These are phyloP conservation scores for Casuarina cunninghamiana DNA, from an alignment of 306 rosid genomes.

Conservation along the genomic window DNA sequence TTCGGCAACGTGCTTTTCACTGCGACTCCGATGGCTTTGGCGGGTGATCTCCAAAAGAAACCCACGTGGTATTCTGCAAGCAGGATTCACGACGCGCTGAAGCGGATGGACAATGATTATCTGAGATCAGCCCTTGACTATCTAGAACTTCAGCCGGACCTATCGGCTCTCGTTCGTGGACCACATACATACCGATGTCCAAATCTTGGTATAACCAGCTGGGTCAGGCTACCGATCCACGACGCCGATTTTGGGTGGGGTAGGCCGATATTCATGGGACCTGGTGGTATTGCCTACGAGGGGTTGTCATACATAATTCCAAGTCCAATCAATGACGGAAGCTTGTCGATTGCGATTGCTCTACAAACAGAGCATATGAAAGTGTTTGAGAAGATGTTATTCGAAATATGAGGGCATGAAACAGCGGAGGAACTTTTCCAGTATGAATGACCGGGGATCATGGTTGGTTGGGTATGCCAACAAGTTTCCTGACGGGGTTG, in stretches of 20 bases:
- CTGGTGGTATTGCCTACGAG: slow-evolving; percentile 82
- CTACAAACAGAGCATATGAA: slow-evolving; percentile 65
- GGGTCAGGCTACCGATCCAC: slow-evolving; percentile 82
- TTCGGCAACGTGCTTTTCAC: slow-evolving; percentile 90
- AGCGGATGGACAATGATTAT: slow-evolving; percentile 65
- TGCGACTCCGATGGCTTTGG: slow-evolving; percentile 64
- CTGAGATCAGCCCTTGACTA: slow-evolving; percentile 80
- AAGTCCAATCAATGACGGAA: slow-evolving; percentile 62
- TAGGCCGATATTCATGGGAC: slow-evolving; percentile 91
- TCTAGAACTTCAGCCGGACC: slow-evolving; percentile 80
- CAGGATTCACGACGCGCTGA: slow-evolving; percentile 62
- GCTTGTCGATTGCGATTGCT: slow-evolving; percentile 58
- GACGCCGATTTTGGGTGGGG: slow-evolving; percentile 99
- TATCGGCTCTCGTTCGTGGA: slow-evolving; percentile 77
- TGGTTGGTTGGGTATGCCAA: slow-evolving; percentile 12
- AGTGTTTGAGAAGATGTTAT: slow-evolving; percentile 50
- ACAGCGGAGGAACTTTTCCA: neutral
- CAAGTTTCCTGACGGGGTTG: slow-evolving; percentile 25
- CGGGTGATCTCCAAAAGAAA: slow-evolving; percentile 64
- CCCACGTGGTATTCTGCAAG: slow-evolving; percentile 84
- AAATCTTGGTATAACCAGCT: slow-evolving; percentile 84
- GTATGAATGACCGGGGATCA: neutral
- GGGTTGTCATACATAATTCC: slow-evolving; percentile 72
- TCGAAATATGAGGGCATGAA: slow-evolving; percentile 42
- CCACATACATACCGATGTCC: slow-evolving; percentile 87